Percentiles rank a stretch among this genome's conserved stretches.
phyloP scores from a whole-genome alignment of 2,329 filamentous ascomycete genomes.

The Plectosphaerella plurivora region DNA sequence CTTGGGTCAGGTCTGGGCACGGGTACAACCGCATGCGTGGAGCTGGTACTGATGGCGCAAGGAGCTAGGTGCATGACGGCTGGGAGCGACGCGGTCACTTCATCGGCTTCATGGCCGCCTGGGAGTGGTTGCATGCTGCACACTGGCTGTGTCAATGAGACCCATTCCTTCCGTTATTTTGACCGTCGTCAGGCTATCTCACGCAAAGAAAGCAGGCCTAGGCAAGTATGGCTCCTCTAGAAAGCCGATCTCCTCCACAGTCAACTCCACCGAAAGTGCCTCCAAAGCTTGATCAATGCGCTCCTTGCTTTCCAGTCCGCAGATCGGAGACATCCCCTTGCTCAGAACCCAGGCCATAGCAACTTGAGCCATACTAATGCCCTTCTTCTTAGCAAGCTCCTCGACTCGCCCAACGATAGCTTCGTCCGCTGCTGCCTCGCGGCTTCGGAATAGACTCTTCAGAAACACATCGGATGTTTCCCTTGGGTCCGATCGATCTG shows the following conservation, averaged over 20 bases:
- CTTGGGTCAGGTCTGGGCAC: too few relatives aligned
- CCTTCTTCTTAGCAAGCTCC: conserved; percentile 9
- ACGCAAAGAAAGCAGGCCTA: background rate
- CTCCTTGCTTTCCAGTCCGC: conserved; percentile 8
- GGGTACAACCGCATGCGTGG: too few relatives aligned
- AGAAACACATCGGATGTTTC: conserved; percentile 6
- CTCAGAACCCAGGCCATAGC: conserved; percentile 7
- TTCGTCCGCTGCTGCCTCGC: conserved; percentile 2
- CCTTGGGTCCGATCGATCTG: background rate
- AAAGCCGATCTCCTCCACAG: conserved; percentile 6
- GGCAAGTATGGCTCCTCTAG: conserved; percentile 9
- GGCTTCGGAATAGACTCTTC: conserved; percentile 3
- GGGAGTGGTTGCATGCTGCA: too few relatives aligned
- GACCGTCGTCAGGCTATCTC: background rate
- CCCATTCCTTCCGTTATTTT: too few relatives aligned
- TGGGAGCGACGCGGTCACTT: too few relatives aligned
- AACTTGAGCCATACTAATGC: conserved; percentile 9
- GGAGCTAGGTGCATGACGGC: too few relatives aligned
- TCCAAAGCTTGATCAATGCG: conserved; percentile 8
- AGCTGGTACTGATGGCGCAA: too few relatives aligned
- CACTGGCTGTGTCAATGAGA: too few relatives aligned
- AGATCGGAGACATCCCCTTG: conserved; percentile 8
- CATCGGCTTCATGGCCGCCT: too few relatives aligned
- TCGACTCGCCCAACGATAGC: conserved; percentile 8
- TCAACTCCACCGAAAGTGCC: conserved; percentile 5